Evolutionary conservation across 768 basidiomycete species (phyloP), one percentile per base, ranked within the genome.

Genomic region (Tricholoma furcatifolium): DNA sequence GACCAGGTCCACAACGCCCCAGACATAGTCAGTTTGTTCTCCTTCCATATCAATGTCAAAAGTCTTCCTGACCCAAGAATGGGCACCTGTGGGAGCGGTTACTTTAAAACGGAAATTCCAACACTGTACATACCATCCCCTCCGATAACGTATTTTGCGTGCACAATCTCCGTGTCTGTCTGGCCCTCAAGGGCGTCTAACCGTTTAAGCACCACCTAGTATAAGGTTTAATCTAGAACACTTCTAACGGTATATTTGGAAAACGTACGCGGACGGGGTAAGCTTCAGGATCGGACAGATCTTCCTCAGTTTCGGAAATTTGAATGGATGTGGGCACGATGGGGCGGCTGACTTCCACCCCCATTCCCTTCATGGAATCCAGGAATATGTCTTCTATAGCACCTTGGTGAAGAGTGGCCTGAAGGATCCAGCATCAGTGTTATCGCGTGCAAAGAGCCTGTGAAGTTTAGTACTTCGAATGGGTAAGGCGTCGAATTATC

Each of bases 41-140:
- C 91, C 91, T 54, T 90, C 81, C 87, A 92, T 87, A 4, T 69
- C 62, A 46, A 92, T 84, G 8, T 75, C 74, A 8, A 89, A 70
- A 0, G 68, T 51, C 54, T 88, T 89, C 21, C 91, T 79, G 20
- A 92, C 87, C 88, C 89, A 91, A 10, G 88, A 91, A 67, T 91
- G 89, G 0, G 88, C 89, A 5, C 88, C 86, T 88, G 60, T 39
- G 40, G 2, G 45, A n/a, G 21, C 20, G 49, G 24, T 24, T 10
- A 38, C 24, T 32, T 49, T 54, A 4, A 50, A 7, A 12, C 27
- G 27, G 27, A 27, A 27, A 27, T 3, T 3, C 27, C 3, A 27
- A 38, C 36, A 18, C 14, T 18, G 11, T 38, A 10, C 18, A 15
- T 62, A 80, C 87, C 89, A 64, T 93, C 90, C 15, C 83, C 76